Evolutionary conservation across 2,329 filamentous ascomycete genomes (phyloP), one percentile per base, ranked within the genome.

Genomic region (Penicillium sp.): DNA sequence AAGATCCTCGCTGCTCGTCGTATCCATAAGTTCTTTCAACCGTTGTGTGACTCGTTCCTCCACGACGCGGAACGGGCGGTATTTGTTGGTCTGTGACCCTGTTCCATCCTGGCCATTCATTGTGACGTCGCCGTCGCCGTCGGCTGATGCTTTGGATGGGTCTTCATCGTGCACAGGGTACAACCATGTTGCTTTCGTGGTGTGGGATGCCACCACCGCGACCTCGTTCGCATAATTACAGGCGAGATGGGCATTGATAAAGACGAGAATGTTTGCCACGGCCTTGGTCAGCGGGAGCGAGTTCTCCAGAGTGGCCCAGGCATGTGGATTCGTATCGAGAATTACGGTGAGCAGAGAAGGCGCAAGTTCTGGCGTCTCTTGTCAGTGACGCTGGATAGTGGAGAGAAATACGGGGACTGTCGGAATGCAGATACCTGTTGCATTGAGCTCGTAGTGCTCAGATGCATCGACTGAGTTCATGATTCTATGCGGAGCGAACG

Each of bases 241-340:
- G 57, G 93, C 90, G 29, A 98, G 80, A 66, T 98, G 94, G 47
- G 91, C 89, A 69, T 98, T 97, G 73, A 96, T 84, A 73, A 96
- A 97, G 74, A 98, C 85, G 62, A 97, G 84, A 54, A 97, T 80
- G 71, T 91, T 86, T 52, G 91, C 88, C 51, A 98, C 77, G 52
- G 89, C 89, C 62, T 86, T 85, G 43, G 87, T 87, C 51, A 98
- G 80, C 27, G 91, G 83, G 6, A 97, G 82, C 29, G 80, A 81
- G 48, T 82, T 72, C 51, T 84, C 77, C 39, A 97, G 80, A 51
- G 88, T 78, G 5, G 88, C 83, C 93, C 93, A 95, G 60, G 93
- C 90, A 60, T 90, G 86, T 2, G 93, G 93, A 67, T 98, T 98
- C 26, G 91, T 96, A 74, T 98, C 93, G 73, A 98, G 80, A 63